Evolutionary conservation across 163 green algal species (phyloP), one percentile per base, ranked within the genome.

Genomic region (Scenedesmus sp.): DNA sequence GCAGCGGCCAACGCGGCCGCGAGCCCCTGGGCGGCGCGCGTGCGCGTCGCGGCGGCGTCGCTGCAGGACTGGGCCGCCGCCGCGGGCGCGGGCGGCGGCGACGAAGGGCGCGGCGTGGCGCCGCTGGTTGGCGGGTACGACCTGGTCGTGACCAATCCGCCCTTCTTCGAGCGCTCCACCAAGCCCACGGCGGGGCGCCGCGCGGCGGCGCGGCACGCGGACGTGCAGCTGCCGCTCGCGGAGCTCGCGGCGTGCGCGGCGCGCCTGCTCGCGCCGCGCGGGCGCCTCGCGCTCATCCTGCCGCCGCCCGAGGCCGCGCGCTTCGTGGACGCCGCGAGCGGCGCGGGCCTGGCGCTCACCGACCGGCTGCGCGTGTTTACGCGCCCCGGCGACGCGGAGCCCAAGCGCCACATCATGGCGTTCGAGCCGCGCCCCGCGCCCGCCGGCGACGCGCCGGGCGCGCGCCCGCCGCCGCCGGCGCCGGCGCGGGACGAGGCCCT

Each of bases 111-210:
- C 22, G n/a, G n/a, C n/a, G n/a, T n/a, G n/a, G n/a, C n/a, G n/a
- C n/a, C n/a, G n/a, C n/a, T n/a, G n/a, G n/a, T n/a, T n/a, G n/a
- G n/a, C n/a, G n/a, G n/a, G 48, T 87, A 83, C 26, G 75, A 87
- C n/a, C 6, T 84, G 1, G 87, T 87, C 65, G 83, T 87, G 65
- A 82, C 29, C 64, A 89, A 87, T 60, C 85, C 85, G 47, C 82
- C 85, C 2, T 89, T 80, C 26, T 89, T 87, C 31, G 31, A 81
- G 45, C 63, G 73, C 47, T 85, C 75, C 80, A 87, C 63, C 63
- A 87, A 88, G 66, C 80, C 84, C 0, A 67, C 63, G 2, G 4
- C 4, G 22, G 56, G n/a, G 36, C 26, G 24, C 10, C 54, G 79
- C 48, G 56, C 53, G 47, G 71, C 70, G 20, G 63, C 57, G 24